A percentile compares a stretch with the other conserved stretches of the same genome.
Evolutionary conservation across 768 basidiomycete genomes (phyloP).

Genomic region (Collybiopsis confluens): DNA sequence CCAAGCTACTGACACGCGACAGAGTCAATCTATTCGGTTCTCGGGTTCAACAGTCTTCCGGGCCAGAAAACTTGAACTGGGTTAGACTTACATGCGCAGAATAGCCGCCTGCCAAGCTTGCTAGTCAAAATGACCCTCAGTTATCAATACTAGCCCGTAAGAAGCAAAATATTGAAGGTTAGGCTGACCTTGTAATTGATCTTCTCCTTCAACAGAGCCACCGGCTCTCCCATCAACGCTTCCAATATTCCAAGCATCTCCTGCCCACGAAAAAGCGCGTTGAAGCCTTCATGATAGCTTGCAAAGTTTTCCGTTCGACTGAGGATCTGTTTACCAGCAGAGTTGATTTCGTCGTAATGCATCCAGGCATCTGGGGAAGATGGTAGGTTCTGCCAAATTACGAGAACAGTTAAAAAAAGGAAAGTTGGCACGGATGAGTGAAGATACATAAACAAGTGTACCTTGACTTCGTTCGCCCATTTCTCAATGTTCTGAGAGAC

Average conservation of each 20-base stretch:
- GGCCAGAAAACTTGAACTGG: neutral
- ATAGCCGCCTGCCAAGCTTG: constrained; percentile 13
- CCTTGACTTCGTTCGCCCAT: constrained; percentile 15
- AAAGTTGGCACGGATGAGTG: neutral
- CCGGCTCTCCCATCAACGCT: constrained; percentile 10
- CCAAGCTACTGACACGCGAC: constrained; percentile 6
- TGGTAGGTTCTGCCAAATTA: constrained; percentile 10
- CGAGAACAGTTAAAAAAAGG: neutral
- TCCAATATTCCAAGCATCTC: constrained; percentile 4
- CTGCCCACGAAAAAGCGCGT: constrained; percentile 8
- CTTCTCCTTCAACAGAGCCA: constrained; percentile 16
- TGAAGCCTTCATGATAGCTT: constrained; percentile 12
- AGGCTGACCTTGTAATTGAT: constrained; percentile 14
- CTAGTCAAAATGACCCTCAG: constrained; percentile 6
- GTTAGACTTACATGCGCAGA: constrained; percentile 11
- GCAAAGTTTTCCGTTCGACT: constrained; percentile 14
- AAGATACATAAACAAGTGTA: neutral
- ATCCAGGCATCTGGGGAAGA: constrained; percentile 11
- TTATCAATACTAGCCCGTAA: neutral
- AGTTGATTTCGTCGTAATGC: constrained; percentile 14
- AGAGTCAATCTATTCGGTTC: constrained; percentile 9
- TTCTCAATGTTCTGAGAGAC: constrained; percentile 5
- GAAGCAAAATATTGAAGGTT: neutral
- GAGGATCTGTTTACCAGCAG: constrained; percentile 4
- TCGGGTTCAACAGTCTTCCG: neutral